Evolutionary conservation across 371 early-diverging fungal species (phyloP).

Genomic region (Apophysomyces trapeziformis): DNA sequence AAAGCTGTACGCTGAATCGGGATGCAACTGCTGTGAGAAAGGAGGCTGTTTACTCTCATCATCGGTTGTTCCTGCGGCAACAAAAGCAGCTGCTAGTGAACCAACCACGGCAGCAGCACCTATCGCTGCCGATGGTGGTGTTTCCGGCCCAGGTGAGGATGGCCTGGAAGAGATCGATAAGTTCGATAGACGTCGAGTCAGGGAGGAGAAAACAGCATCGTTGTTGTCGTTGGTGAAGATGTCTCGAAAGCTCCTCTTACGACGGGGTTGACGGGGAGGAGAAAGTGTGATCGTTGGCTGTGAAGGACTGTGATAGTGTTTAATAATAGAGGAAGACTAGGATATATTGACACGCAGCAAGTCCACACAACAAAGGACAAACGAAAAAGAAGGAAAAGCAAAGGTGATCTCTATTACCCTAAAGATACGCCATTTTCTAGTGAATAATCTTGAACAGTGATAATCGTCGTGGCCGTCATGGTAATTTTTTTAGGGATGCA

Average conservation of each 20-base stretch:
- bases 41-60: not conserved
- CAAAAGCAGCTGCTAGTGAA: constrained; percentile 25
- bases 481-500: not conserved
- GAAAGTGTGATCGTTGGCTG: constrained; percentile 29
- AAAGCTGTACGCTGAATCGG: constrained; percentile 21
- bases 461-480: not conserved
- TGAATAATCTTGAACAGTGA: constrained; percentile 1
- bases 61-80: constrained; percentile 13
- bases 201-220: constrained; percentile 7
- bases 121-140: constrained; percentile 13
- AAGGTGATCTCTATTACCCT: not conserved
- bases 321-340: no score
- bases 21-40: constrained; percentile 18
- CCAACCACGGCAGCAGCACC: constrained; percentile 27
- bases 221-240: constrained; percentile 15
- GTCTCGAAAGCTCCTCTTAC: constrained; percentile 24
- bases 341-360: not conserved
- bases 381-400: not conserved
- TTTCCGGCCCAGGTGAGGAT: constrained; percentile 17
- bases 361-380: not conserved
- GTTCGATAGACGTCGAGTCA: constrained; percentile 19
- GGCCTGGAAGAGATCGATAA: constrained; percentile 22
- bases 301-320: not conserved
- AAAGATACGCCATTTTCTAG: not conserved
- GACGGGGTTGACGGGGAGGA: constrained; percentile 18